Percentiles rank a stretch among this genome's conserved stretches.
Evolutionary conservation across 2,329 filamentous ascomycete species (phyloP).

Genomic region (Aspergillus amoenus): DNA sequence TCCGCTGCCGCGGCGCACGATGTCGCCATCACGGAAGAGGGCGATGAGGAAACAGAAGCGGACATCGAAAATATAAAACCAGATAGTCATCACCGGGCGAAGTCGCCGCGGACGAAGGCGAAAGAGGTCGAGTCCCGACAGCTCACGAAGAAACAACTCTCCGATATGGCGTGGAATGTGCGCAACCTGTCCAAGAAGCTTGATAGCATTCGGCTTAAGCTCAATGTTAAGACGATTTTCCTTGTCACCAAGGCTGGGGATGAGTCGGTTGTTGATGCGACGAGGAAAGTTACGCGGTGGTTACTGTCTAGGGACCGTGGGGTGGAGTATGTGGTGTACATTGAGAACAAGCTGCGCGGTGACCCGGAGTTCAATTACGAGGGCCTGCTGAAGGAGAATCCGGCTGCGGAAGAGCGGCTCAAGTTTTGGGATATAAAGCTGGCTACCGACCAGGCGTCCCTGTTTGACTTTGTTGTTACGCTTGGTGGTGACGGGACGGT

Average conservation of each 20-base stretch:
- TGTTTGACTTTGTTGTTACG: conserved; percentile 91
- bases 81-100: conserved; percentile 7
- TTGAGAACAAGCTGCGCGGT: conserved; percentile 72
- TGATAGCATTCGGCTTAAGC: conserved; percentile 76
- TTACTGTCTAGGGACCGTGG: conserved; percentile 69
- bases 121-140: conserved; percentile 65
- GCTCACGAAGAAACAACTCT: conserved; percentile 89
- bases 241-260: conserved; percentile 92
- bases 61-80: neutral
- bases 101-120: conserved; percentile 23
- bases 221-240: conserved; percentile 80
- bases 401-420: conserved; percentile 58
- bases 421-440: conserved; percentile 82
- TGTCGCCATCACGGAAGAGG: conserved; percentile 20
- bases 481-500: conserved; percentile 96
- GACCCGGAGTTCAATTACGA: conserved; percentile 71
- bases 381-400: conserved; percentile 65
- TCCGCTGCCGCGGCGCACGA: conserved; percentile 21
- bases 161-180: conserved; percentile 96
- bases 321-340: conserved; percentile 71
- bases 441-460: conserved; percentile 74
- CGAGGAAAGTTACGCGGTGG: conserved; percentile 77
- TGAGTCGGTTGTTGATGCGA: conserved; percentile 71
- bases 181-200: conserved; percentile 84
- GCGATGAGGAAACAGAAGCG: conserved; percentile 8